Base-by-base conservation (phyloP, 305 asterid species). In the Fraxinus ornus region DNA sequence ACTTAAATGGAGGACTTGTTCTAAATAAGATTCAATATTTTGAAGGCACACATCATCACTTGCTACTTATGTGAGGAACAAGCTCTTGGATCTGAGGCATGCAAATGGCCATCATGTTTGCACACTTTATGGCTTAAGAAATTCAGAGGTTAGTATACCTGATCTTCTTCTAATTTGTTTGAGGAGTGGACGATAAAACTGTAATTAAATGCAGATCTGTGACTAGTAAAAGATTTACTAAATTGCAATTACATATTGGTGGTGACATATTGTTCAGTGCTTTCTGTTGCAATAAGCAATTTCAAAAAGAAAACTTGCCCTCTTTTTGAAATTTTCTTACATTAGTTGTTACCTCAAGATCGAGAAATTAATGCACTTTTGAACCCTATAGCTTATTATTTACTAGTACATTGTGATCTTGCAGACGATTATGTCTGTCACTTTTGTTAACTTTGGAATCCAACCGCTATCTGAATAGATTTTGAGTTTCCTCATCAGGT, bases 31-130 rank as follows among this genome's bases (percentile, higher is more conserved):
- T 79, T 72, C 84, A 32, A 76, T 81, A 52, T 64, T 88, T 87
- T 87, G 80, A 84, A 97, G 99, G 96, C 99, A 97, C 83, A 84
- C 93, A 60, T 64, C 85, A 74, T 86, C 91, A 76, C 93, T 97
- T 71, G 98, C 98, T 74, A 88, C 86, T 5, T 97, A 91, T 86
- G 90, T 90, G 83, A 89, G 97, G 88, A 90, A 82, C 76, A 82
- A 82, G 73, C 92, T 94, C 64, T 81, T 87, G 89, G 86, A 88
- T 81, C 82, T 97, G 92, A 94, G 88, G 88, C 97, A 94, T 88
- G 94, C 62, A 80, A 91, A 92, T 85, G 97, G 98, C 83, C 84
- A 68, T 77, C 81, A 26, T 83, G 96, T 91, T 77, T 94, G 98
- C 91, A 86, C 81, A 39, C 75, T 97, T 22, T 94, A 97, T 77